Conservation (phyloP, 2,329 filamentous ascomycete species). For the Alternaria sp. region DNA sequence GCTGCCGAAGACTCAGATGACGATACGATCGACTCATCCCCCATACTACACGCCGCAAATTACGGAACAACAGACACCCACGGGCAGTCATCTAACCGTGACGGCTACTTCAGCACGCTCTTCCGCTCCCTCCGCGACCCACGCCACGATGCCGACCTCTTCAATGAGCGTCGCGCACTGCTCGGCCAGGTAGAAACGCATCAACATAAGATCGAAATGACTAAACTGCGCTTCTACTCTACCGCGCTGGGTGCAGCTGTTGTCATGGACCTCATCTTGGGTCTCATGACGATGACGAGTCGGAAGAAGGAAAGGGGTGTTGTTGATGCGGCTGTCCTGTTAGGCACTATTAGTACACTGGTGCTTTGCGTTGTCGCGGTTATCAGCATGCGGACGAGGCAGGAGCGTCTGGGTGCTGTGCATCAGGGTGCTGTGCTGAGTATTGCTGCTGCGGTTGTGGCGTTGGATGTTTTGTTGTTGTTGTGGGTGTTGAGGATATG, state of each 20-base stretch:
- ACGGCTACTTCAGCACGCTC: conserved; percentile 42
- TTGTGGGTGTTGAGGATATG: conserved; percentile 37
- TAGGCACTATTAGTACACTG: conserved; percentile 72
- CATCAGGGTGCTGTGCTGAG: conserved; percentile 39
- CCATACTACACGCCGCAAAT: conserved; percentile 48
- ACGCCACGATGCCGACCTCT: conserved; percentile 53
- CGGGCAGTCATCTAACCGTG: conserved; percentile 6
- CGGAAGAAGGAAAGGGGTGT: conserved; percentile 71
- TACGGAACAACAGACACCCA: conserved; percentile 52
- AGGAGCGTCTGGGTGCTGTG: conserved; percentile 39
- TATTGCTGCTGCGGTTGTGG: conserved; percentile 33
- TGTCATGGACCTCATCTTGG: conserved; percentile 68
- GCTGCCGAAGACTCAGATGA: conserved; percentile 56
- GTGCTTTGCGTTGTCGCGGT: conserved; percentile 44
- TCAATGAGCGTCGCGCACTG: conserved; percentile 57
- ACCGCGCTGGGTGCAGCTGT: conserved; percentile 65
- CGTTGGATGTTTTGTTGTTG: conserved; percentile 38
- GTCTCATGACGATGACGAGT: conserved; percentile 71
- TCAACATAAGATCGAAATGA: conserved; percentile 43
- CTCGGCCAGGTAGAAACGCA: conserved; percentile 38
- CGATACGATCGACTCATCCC: conserved; percentile 54
- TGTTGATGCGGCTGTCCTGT: conserved; percentile 74
- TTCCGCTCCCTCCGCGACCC: conserved; percentile 37
- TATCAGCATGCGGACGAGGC: conserved; percentile 40
- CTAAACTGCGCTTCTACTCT: conserved; percentile 50